Evolutionary conservation across 2,329 filamentous ascomycete genomes (phyloP).

Genomic region (Trichoderma aggressivum): DNA sequence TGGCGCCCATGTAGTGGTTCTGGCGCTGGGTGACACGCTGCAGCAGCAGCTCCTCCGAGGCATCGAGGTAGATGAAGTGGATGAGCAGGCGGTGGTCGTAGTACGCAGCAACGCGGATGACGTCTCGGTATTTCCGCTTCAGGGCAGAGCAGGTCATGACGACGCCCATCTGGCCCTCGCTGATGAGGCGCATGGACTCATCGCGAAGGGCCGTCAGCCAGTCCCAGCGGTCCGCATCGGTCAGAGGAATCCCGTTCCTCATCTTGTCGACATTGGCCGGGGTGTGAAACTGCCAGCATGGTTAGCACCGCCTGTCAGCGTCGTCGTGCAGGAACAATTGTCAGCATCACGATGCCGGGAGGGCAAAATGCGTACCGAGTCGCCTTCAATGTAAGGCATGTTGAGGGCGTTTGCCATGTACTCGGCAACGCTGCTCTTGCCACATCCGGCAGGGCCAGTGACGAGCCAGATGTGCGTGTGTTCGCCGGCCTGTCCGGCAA

Average conservation of each 20-base stretch:
- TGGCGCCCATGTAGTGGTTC: slow-evolving; percentile 92
- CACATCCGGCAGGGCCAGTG: slow-evolving; percentile 74
- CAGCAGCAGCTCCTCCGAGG: slow-evolving; percentile 70
- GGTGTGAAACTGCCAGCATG: slow-evolving; percentile 62
- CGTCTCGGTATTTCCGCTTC: slow-evolving; percentile 95
- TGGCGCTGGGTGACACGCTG: slow-evolving; percentile 70
- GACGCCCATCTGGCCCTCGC: slow-evolving; percentile 64
- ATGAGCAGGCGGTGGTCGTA: slow-evolving; percentile 69
- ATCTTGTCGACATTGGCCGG: slow-evolving; percentile 86
- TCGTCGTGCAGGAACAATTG: background rate
- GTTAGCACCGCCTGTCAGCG: slow-evolving; percentile 3
- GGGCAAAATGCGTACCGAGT: slow-evolving; percentile 58
- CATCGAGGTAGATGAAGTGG: slow-evolving; percentile 90
- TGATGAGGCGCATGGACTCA: slow-evolving; percentile 57
- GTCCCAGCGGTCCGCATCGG: slow-evolving; percentile 94
- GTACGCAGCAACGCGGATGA: slow-evolving; percentile 77
- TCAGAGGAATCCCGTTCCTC: slow-evolving; percentile 76
- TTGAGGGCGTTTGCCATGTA: slow-evolving; percentile 59
- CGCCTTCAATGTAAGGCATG: slow-evolving; percentile 72
- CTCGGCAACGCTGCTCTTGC: slow-evolving; percentile 72
- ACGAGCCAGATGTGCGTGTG: slow-evolving; percentile 76
- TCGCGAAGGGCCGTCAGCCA: slow-evolving; percentile 82
- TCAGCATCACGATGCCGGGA: background rate
- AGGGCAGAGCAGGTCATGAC: slow-evolving; percentile 94
- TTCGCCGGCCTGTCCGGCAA: slow-evolving; percentile 25